Evolutionary conservation across 495 filamentous ascomycete genomes (phyloP), one percentile per base, ranked within the genome.

Genomic region (Aspergillus asperescens): DNA sequence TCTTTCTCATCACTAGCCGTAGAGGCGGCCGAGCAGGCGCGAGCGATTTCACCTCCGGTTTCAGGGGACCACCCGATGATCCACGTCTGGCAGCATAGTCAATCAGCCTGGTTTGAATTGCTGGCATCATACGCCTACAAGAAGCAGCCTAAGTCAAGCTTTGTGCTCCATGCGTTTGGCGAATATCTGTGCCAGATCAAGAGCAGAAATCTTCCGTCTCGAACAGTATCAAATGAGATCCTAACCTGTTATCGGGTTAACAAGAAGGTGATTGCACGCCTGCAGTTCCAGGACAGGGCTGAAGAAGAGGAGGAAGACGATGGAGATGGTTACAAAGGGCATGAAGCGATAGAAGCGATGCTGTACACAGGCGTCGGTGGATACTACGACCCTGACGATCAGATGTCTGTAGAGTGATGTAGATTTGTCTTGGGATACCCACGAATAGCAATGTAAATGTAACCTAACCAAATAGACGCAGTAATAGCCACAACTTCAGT

Each of bases 81-180:
- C 7, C 49, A 75, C 28, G 72, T 69, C 25, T 76, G 74, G 63
- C 74, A 70, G 52, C 60, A 71, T 16, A 68, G 69, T 23, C 64
- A 57, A 5, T 55, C 60, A 4, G 69, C 73, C 12, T 71, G 73
- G 48, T 68, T 64, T 8, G 59, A 70, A 6, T 51, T 89, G 7
- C 76, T 85, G 53, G 87, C 88, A 1, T 87, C 85, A 3, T 71
- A 68, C 2, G 65, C 75, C 3, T 89, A 87, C 59, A 67, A 68
- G 32, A 53, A 62, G 34, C 73, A 67, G 39, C 70, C 75, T 40
- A 50, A 54, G 0, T 66, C 55, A 1, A 70, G 48, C 8, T 79
- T 88, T 41, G 69, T 77, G 10, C 87, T 87, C 72, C 73, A 79
- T 46, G 81, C 88, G 32, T 83, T 83, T 8, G 86, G 84, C 0